These are phyloP conservation scores for Suhomyces xylopsoci DNA, from an alignment of 805 yeast species.

Conservation along the genomic window DNA sequence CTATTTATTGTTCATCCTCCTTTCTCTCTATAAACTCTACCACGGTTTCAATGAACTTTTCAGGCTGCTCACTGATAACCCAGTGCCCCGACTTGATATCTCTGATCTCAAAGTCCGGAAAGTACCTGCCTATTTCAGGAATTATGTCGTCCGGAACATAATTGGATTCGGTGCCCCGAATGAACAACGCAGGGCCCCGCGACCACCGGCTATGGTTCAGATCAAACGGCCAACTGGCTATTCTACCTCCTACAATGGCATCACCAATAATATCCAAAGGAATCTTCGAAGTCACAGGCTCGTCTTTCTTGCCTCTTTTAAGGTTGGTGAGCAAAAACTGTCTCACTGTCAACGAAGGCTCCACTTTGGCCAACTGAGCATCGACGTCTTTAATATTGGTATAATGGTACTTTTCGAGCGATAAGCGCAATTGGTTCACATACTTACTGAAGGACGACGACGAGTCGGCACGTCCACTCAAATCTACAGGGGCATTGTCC, in stretches of 20 bases:
- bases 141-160: slow-evolving; percentile 83
- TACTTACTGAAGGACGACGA: slow-evolving; percentile 60
- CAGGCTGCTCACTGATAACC: slow-evolving; percentile 85
- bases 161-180: slow-evolving; percentile 72
- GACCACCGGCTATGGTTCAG: slow-evolving; percentile 52
- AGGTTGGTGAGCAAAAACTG: slow-evolving; percentile 78
- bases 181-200: slow-evolving; percentile 66
- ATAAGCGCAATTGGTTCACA: slow-evolving; percentile 56
- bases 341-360: slow-evolving; percentile 55
- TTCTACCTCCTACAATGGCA: slow-evolving; percentile 58
- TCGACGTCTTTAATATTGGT: slow-evolving; percentile 66
- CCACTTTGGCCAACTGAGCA: slow-evolving; percentile 57
- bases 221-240: slow-evolving; percentile 77
- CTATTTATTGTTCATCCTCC: slow-evolving; percentile 26
- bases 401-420: slow-evolving; percentile 47
- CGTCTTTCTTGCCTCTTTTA: slow-evolving; percentile 39
- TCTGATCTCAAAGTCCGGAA: slow-evolving; percentile 70
- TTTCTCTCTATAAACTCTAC: slow-evolving; percentile 57
- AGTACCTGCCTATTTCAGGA: slow-evolving; percentile 68
- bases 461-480: slow-evolving; percentile 46
- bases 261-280: slow-evolving; percentile 72
- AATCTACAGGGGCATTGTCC: slow-evolving; percentile 85
- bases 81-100: slow-evolving; percentile 90
- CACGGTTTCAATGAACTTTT: slow-evolving; percentile 62
- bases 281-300: slow-evolving; percentile 50